These are phyloP conservation scores for Aurifilum marmelostoma DNA, from an alignment of 2,329 filamentous ascomycete species.

Conservation along the genomic window DNA sequence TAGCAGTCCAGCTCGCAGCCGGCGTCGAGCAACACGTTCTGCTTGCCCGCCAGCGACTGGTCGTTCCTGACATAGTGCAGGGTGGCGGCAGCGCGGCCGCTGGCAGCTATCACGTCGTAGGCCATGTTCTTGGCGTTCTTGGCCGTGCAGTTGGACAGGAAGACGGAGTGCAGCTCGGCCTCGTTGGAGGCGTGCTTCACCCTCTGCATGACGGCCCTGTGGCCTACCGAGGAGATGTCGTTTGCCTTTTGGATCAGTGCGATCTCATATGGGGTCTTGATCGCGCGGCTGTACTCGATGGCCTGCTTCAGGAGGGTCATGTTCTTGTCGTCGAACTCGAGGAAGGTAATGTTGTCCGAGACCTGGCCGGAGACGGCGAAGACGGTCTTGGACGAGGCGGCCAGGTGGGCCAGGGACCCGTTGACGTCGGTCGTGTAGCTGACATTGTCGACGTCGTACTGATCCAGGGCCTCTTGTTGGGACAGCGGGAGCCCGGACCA, in stretches of 20 bases:
- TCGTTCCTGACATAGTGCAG: slow-evolving; percentile 88
- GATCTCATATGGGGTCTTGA: slow-evolving; percentile 77
- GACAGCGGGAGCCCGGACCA: slow-evolving; percentile 90
- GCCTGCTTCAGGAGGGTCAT: slow-evolving; percentile 59
- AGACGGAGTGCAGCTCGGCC: slow-evolving; percentile 79
- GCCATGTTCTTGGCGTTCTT: slow-evolving; percentile 80
- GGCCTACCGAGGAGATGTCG: slow-evolving; percentile 67
- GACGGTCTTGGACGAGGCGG: slow-evolving; percentile 53
- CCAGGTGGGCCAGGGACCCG: slow-evolving; percentile 62
- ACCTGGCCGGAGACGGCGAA: slow-evolving; percentile 82
- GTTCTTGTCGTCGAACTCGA: slow-evolving; percentile 69
- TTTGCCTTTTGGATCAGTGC: slow-evolving; percentile 75
- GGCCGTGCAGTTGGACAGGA: slow-evolving; percentile 75
- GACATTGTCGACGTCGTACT: slow-evolving; percentile 83
- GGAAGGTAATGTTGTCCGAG: slow-evolving; percentile 71
- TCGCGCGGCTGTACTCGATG: slow-evolving; percentile 68
- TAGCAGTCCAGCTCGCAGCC: slow-evolving; percentile 78
- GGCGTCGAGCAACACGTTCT: slow-evolving; percentile 82
- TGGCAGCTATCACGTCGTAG: slow-evolving; percentile 84
- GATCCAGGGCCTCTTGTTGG: slow-evolving; percentile 70
- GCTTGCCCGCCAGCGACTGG: slow-evolving; percentile 68
- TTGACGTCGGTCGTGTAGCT: slow-evolving; percentile 75
- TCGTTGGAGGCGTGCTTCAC: slow-evolving; percentile 73
- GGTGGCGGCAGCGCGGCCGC: slow-evolving; percentile 78
- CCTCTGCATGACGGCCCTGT: slow-evolving; percentile 62